Base-by-base conservation (phyloP, 1,139 yeast species). In the Protomyces macrosporus region DNA sequence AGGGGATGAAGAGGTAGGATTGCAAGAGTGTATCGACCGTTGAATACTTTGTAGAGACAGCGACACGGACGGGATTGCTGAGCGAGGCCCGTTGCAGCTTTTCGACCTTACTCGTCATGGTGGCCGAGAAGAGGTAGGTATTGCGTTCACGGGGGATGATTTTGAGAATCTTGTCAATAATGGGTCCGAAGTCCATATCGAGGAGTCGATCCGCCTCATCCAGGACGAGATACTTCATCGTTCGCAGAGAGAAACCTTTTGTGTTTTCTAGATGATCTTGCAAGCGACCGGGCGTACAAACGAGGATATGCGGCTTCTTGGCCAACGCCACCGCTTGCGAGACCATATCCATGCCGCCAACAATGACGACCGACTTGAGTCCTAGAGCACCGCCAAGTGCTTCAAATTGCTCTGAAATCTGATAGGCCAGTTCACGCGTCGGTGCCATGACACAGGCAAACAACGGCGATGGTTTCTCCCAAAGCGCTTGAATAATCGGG, bases 281-380 rank as follows among this genome's bases (percentile, higher is more conserved):
- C 65, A 93, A 80, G 74, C 99, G 82, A 69, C 98, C 98, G 0
- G 98, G 98, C 0, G 99, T 93, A 32, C 98, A 98, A 65, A 93
- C 96, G 64, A 93, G 82, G 55, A 93, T 82, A 72, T 93, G 98
- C 1, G 98, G 98, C 72, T 90, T 90, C 69, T 95, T 82, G 86
- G 90, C 87, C 70, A 93, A 80, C 69, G 95, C 97, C 68, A 96
- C 81, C 0, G 97, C 95, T 75, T 93, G 99, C 71, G 90, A 96
- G 95, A 93, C 90, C 89, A 89, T 88, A 72, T 90, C 96, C 95
- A 93, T 93, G 68, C 99, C 99, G 69, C 98, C 98, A 51, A 93
- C 97, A 68, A 93, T 83, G 67, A 96, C 91, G 2, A 85, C 86
- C 39, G 93, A 81, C 71, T 96, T 80, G 51, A 91, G 81, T 0